phyloP scores from a whole-genome alignment of 371 early-diverging fungal genomes.

The Mortierella sp. region DNA sequence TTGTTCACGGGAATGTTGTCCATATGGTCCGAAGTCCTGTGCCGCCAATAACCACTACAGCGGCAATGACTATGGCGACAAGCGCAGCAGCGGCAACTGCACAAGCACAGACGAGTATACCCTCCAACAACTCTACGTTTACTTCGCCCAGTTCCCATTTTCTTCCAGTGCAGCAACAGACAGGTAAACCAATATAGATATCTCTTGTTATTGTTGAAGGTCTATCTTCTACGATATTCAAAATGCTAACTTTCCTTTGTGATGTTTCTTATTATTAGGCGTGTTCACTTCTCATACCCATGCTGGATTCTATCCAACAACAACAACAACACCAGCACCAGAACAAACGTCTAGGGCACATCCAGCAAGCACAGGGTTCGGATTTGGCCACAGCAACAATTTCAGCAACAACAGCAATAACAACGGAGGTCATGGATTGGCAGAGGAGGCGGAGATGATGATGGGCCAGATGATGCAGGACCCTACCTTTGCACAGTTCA shows the following conservation, averaged over 20 bases:
- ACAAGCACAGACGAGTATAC: constrained; percentile 39
- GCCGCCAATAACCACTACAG: constrained; percentile 15
- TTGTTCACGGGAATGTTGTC: constrained; percentile 82
- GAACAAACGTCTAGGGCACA: background rate
- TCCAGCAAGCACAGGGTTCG: constrained; percentile 41
- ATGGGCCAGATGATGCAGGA: constrained; percentile 83
- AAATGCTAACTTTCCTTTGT: background rate
- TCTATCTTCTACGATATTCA: background rate
- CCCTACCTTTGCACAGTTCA: constrained; percentile 85
- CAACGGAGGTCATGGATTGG: constrained; percentile 71
- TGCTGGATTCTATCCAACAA: background rate
- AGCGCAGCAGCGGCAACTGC: constrained; percentile 19
- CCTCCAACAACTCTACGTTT: constrained; percentile 20
- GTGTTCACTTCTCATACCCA: background rate
- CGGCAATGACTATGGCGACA: background rate
- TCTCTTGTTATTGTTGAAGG: background rate
- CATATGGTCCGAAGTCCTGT: constrained; percentile 85
- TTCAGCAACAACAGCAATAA: constrained; percentile 27
- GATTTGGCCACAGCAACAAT: constrained; percentile 45
- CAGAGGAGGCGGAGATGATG: constrained; percentile 56
- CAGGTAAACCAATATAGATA: background rate
- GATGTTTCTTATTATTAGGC: background rate
- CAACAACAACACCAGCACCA: background rate
- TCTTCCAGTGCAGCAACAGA: background rate
- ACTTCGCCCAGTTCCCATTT: constrained; percentile 35